Base-by-base conservation (phyloP, 768 basidiomycete genomes). In the Podaxis carcinomalis region DNA sequence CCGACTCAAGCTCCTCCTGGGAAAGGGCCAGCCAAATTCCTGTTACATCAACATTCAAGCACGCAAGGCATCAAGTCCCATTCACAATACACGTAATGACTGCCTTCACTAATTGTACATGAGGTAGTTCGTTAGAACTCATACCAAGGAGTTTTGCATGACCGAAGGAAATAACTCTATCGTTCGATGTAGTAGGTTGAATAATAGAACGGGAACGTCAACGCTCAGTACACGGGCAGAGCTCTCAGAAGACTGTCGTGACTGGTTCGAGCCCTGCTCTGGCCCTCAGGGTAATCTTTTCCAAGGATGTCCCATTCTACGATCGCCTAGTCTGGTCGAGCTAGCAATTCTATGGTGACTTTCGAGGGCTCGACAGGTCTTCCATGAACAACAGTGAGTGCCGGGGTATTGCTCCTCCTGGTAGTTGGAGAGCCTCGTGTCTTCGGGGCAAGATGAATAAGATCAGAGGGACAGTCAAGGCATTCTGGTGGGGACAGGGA, bases 271-370 rank as follows among this genome's bases (percentile, higher is more conserved):
- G n/a, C 1, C 19, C 55, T 51, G 19, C 6, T n/a, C 5, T 32
- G 40, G 27, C 32, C 4, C 6, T 44, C 11, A 25, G 28, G n/a
- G 32, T 44, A 44, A 10, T 53, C 28, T 35, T 40, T 25, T 52
- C 42, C 51, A 3, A 59, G 23, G n/a, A n/a, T 51, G 13, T 53
- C 36, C 58, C 58, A 59, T 36, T 59, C 58, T 51, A 54, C 62
- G 59, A 75, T 72, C 9, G 69, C 74, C 46, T 64, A 57, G 49
- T 79, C 75, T 2, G 77, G 65, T 39, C 77, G 74, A 9, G 56
- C 61, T 25, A 79, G 64, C 13, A 79, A 63, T 39, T 73, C 67
- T 39, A 72, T 52, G 19, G 78, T 63, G 36, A 73, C 72, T 51
- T 67, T 63, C 42, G 77, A 70, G 49, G 74, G 67, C 19, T 46